Base-by-base conservation (phyloP, 2,329 filamentous ascomycete species). In the Chrysoporthe austroafricana region DNA sequence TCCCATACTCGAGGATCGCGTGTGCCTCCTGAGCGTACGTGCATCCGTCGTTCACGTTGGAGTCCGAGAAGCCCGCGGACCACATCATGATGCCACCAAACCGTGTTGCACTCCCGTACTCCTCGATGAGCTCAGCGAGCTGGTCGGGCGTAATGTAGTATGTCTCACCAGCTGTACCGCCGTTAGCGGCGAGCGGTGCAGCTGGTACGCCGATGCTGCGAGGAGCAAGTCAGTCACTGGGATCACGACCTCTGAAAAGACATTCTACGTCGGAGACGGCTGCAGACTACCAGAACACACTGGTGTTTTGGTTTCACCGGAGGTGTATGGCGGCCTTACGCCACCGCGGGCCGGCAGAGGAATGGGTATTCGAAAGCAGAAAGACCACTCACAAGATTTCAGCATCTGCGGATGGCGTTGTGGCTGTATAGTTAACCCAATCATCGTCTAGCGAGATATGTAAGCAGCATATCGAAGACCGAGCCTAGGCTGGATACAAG, bases 31-130 rank as follows among this genome's bases (percentile, higher is more conserved):
- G 79, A n/a, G 78, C 79, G 66, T 79, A 82, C 18, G 73, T 82
- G 72, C 79, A 81, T 3, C 77, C 78, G 67, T 80, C 74, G 64
- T 73, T 59, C 1, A 65, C 63, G 56, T 65, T 65, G 16, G 63
- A 59, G 71, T 82, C 80, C 0, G 78, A 80, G 67, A 79, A 81
- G 1, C 77, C 79, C 9, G 80, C 79, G 34, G 75, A 75, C 79
- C 80, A 82, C 76, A 81, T 77, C 79, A 80, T 79, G 66, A 80
- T 71, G 32, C 78, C 78, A 14, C 77, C 77, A 63, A 79, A 79
- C 16, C 75, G 71, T 7, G 73, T 62, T 46, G 77, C 72, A 59
- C 48, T 71, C 70, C 73, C 74, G 66, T 74, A 72, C 26, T 77
- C 69, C 61, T 64, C 71, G 13, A 78, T 73, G 48, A 78, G 75